phyloP scores from a whole-genome alignment of 257 asterid species.

The Haberlea rhodopensis region DNA sequence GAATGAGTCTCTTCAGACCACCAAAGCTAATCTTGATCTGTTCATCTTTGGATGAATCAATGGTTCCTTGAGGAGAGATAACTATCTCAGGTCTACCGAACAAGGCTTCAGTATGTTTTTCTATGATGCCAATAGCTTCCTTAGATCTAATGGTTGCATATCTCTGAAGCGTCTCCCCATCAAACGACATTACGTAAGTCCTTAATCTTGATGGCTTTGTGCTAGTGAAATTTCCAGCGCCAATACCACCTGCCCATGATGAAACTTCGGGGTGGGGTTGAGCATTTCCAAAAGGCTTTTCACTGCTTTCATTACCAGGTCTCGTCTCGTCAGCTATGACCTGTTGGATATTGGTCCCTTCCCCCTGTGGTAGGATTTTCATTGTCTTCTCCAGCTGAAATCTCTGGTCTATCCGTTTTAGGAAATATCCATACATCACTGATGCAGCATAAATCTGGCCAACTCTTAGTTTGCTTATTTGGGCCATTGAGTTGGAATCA shows the following conservation, averaged over 20 bases:
- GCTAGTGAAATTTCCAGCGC: conserved; percentile 44
- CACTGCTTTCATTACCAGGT: conserved; percentile 21
- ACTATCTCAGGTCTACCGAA: conserved; percentile 83
- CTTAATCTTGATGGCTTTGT: conserved; percentile 67
- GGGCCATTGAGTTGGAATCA: conserved; percentile 47
- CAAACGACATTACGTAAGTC: conserved; percentile 79
- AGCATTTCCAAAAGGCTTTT: conserved; percentile 25
- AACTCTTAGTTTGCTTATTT: conserved; percentile 79
- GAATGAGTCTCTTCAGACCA: conserved; percentile 71
- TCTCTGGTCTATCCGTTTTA: conserved; percentile 84
- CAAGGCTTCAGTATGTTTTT: conserved; percentile 87
- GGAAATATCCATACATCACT: conserved; percentile 92
- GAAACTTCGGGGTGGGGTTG: conserved; percentile 73
- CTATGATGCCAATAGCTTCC: conserved; percentile 77
- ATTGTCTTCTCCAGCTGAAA: conserved; percentile 84
- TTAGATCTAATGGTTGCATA: conserved; percentile 77
- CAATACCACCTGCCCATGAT: conserved; percentile 45
- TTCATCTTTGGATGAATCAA: conserved; percentile 79
- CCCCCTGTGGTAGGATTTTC: conserved; percentile 70
- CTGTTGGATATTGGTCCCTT: conserved; percentile 33
- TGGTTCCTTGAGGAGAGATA: conserved; percentile 65
- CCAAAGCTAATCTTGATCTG: conserved; percentile 72
- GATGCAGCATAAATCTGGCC: conserved; percentile 98
- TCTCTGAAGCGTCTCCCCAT: conserved; percentile 78
- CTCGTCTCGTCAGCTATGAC: conserved; percentile 34